phyloP scores from a whole-genome alignment of 192 early-diverging fungal genomes.

The Pecoramyces ruminantium region DNA sequence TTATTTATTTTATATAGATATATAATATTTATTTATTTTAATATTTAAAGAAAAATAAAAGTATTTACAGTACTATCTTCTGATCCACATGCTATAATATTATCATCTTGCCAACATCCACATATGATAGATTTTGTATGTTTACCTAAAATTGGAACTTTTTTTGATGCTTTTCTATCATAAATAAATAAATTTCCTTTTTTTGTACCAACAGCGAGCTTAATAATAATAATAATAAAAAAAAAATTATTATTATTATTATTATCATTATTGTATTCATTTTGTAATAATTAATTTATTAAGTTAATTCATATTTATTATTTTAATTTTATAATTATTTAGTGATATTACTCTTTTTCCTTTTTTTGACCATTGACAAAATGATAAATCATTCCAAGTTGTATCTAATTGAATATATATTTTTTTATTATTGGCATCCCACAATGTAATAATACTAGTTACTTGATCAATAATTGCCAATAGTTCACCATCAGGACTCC shows the following conservation, averaged over 20 bases:
- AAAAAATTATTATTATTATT: background rate
- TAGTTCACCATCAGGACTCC: conserved; percentile 18
- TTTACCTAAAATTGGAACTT: conserved; percentile 29
- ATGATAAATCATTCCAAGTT: conserved; percentile 14
- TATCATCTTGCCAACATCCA: conserved; percentile 17
- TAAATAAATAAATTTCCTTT: conserved; percentile 30
- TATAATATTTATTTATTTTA: too few relatives aligned
- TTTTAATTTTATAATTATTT: too few relatives aligned
- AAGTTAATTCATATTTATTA: too few relatives aligned
- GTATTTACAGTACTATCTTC: conserved; percentile 23
- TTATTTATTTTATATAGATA: too few relatives aligned
- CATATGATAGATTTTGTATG: conserved; percentile 23
- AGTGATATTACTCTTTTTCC: conserved; percentile 16
- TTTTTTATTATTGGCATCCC: conserved; percentile 14
- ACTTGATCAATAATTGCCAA: conserved; percentile 13
- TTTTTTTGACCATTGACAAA: conserved; percentile 14
- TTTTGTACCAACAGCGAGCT: conserved; percentile 22
- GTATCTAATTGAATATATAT: conserved; percentile 9
- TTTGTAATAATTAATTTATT: too few relatives aligned
- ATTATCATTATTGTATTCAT: background rate
- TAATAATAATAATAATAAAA: background rate
- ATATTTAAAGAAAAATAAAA: too few relatives aligned
- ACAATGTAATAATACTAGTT: conserved; percentile 8
- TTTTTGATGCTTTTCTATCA: conserved; percentile 14
- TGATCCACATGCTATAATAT: conserved; percentile 22